Conservation (phyloP, 345 rosid species). For the Xanthoceras sorbifolium region DNA sequence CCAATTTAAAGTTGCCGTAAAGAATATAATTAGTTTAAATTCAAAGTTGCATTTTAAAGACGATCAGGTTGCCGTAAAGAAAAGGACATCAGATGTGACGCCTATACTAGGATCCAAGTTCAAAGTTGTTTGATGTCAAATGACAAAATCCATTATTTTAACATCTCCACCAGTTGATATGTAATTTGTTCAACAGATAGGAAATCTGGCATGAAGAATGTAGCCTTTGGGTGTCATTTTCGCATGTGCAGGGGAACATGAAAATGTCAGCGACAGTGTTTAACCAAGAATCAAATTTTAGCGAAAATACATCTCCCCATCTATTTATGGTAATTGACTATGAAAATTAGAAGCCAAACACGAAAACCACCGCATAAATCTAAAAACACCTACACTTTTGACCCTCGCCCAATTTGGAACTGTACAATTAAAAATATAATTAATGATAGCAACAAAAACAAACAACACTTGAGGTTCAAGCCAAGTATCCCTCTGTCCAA, state of each 20-base stretch:
- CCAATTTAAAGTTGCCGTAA: too few species aligned
- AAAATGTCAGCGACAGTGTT: background rate
- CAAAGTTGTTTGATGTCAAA: too few species aligned
- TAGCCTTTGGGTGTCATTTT: too few species aligned
- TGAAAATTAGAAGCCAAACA: slow-evolving; percentile 35
- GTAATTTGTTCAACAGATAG: too few species aligned
- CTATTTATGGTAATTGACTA: slow-evolving; percentile 31
- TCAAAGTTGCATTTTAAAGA: too few species aligned
- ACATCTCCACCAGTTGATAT: too few species aligned
- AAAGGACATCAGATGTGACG: too few species aligned
- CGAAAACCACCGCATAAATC: slow-evolving; percentile 5
- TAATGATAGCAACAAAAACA: slow-evolving; percentile 1
- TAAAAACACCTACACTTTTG: slow-evolving; percentile 22
- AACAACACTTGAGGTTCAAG: slow-evolving; percentile 25
- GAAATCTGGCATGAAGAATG: too few species aligned
- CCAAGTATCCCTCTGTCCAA: slow-evolving; percentile 38
- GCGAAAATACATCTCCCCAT: slow-evolving; percentile 30
- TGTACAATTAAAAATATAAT: slow-evolving; percentile 33
- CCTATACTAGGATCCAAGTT: too few species aligned
- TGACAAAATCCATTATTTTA: too few species aligned
- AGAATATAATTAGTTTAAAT: too few species aligned
- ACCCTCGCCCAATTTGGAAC: slow-evolving; percentile 27
- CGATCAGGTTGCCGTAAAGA: too few species aligned
- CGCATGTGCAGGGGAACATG: background rate
- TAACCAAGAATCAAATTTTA: slow-evolving; percentile 19